Evolutionary conservation across 495 filamentous ascomycete species (phyloP), one percentile per base, ranked within the genome.

Genomic region (Xylaria flabelliformis): DNA sequence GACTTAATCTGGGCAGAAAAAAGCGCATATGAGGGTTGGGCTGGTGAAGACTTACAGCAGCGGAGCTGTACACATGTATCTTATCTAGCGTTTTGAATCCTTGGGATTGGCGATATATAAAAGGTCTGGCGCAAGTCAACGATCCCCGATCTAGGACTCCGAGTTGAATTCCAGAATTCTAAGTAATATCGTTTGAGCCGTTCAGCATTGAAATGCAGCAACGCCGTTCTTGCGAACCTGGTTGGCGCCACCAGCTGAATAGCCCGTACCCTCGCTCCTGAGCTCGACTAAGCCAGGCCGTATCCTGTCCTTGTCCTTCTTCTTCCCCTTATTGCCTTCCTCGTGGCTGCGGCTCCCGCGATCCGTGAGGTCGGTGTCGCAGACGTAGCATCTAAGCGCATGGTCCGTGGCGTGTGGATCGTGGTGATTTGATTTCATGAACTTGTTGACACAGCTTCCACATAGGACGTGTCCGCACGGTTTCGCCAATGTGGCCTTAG

Each of bases 381-480:
- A 99, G 10, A 99, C 95, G 79, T 93, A 98, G 79, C 96, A 99
- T 48, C 86, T 82, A 0, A 95, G 78, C 9, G 81, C 83, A 53
- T 88, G 81, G 2, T 86, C 86, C 0, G 84, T 81, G 53, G 85
- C 85, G 74, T 95, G 93, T 3, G 93, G 91, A 78, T 95, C 91
- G 3, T 85, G 81, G 34, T 86, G 82, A 50, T 86, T 76, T 0
- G 90, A 87, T 26, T 84, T 89, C 89, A 98, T 93, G 80, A 99
- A 97, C 76, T 96, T 93, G 55, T 89, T 88, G 3, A 94, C 92
- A 77, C 96, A 99, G 21, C 90, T 93, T 72, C 92, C 91, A 82
- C 96, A 99, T 8, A 98, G 84, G 4, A 98, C 94, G 76, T 99
- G 96, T 0, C 96, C 96, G 77, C 96, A 99, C 0, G 95, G 94